Percentiles rank a stretch among this genome's conserved stretches.
Conservation (phyloP, 805 yeast species). For the Candida maesae region DNA sequence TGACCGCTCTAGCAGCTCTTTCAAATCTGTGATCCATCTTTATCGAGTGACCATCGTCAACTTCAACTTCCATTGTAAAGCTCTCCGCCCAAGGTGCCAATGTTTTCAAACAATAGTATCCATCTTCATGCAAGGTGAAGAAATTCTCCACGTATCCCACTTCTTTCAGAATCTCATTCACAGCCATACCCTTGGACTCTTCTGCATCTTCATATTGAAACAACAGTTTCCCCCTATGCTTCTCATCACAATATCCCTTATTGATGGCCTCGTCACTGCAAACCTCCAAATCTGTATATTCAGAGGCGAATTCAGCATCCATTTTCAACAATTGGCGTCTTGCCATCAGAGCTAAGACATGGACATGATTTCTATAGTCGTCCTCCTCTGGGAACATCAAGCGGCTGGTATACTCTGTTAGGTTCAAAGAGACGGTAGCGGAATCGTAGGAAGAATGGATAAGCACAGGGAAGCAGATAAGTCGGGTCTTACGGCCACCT, state of each 20-base stretch:
- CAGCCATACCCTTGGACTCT: not conserved
- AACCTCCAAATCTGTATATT: not conserved
- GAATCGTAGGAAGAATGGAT: no score
- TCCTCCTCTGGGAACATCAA: no score
- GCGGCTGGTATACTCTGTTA: no score
- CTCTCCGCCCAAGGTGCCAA: not conserved
- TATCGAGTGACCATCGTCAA: not conserved
- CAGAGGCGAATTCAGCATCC: not conserved
- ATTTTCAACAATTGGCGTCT: not conserved
- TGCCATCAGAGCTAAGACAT: not conserved
- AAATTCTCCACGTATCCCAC: not conserved
- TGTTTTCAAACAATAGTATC: constrained; percentile 1
- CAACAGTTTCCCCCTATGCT: constrained; percentile 1
- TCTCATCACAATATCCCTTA: not conserved
- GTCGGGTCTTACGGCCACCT: no score
- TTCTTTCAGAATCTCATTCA: not conserved
- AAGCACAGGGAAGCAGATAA: no score
- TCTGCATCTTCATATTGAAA: not conserved
- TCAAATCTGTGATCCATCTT: not conserved
- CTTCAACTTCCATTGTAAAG: not conserved
- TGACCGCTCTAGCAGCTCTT: no score
- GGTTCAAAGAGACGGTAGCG: no score
- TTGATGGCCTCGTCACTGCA: not conserved
- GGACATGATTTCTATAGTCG: no score
- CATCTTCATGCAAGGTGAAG: not conserved